Evolutionary conservation across 1,284 basidiomycete genomes (phyloP).

Genomic region (Cutaneotrichosporon sp.): DNA sequence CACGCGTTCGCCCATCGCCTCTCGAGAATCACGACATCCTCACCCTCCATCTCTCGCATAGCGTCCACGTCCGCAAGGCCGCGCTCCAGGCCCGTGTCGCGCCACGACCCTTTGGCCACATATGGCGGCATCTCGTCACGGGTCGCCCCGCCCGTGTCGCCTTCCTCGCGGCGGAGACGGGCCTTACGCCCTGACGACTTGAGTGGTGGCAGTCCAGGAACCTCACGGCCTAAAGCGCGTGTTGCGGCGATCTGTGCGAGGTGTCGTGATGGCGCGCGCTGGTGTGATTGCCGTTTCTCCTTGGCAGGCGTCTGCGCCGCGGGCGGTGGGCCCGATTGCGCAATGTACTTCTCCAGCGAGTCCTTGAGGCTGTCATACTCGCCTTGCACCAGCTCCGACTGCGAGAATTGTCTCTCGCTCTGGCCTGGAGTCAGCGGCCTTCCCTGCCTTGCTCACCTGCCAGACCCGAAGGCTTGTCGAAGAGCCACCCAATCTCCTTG

Average conservation of each 20-base stretch:
- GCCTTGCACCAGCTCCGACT: slow-evolving; percentile 69
- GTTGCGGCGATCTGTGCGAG: slow-evolving; percentile 48
- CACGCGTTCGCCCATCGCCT: slow-evolving; percentile 80
- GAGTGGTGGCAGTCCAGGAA: slow-evolving; percentile 36
- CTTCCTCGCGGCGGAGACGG: slow-evolving; percentile 1
- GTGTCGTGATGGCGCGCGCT: slow-evolving; percentile 38
- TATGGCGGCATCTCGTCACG: slow-evolving; percentile 49
- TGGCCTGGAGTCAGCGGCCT: slow-evolving; percentile 63
- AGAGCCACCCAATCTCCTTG: slow-evolving; percentile 80
- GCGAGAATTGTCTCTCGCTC: slow-evolving; percentile 79
- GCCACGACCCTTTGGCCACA: slow-evolving; percentile 40
- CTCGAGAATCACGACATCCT: slow-evolving; percentile 69
- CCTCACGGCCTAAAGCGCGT: slow-evolving; percentile 39
- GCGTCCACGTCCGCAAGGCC: slow-evolving; percentile 42
- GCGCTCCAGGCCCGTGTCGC: slow-evolving; percentile 25
- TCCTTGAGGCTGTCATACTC: slow-evolving; percentile 92
- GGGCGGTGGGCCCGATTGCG: slow-evolving; percentile 27
- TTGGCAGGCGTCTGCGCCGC: slow-evolving; percentile 5
- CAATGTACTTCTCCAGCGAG: slow-evolving; percentile 81
- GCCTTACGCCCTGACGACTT: slow-evolving; percentile 13
- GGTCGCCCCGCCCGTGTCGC: slow-evolving; percentile 14
- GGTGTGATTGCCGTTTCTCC: slow-evolving; percentile 7
- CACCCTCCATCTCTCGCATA: slow-evolving; percentile 62
- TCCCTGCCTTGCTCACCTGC: slow-evolving; percentile 60
- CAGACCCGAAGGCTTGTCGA: slow-evolving; percentile 93